Evolutionary conservation across 2,329 filamentous ascomycete genomes (phyloP).

Genomic region (Ophiostoma triangulosporum): DNA sequence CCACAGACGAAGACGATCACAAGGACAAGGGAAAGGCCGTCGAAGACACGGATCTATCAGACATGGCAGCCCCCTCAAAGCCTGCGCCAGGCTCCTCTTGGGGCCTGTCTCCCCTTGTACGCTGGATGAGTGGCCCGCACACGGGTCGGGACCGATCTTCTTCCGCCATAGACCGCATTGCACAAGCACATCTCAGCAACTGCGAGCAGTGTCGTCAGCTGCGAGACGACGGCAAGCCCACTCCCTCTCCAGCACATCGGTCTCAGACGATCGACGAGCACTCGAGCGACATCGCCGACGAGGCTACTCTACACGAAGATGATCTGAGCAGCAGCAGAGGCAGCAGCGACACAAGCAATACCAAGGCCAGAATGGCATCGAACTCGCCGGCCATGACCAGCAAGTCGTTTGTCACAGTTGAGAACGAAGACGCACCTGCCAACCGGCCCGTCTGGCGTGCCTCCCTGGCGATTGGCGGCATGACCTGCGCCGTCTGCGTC

Average conservation of each 20-base stretch:
- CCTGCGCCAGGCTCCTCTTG: conserved; percentile 1
- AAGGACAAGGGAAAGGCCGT: conserved; percentile 6
- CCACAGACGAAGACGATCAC: background rate
- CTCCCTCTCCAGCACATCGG: conserved; percentile 2
- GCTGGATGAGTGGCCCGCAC: conserved; percentile 10
- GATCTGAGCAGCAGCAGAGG: background rate
- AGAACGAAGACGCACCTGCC: conserved; percentile 20
- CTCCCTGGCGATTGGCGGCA: conserved; percentile 50
- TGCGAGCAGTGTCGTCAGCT: conserved; percentile 29
- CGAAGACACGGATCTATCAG: background rate
- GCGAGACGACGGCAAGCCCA: conserved; percentile 1
- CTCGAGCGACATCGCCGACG: background rate
- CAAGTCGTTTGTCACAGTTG: conserved; percentile 22
- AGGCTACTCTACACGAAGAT: background rate
- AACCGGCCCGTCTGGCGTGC: conserved; percentile 31
- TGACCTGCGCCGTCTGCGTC: conserved; percentile 60
- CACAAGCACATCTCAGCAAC: conserved; percentile 27
- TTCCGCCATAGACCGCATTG: conserved; percentile 2
- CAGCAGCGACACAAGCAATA: background rate
- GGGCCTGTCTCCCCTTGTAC: conserved; percentile 10
- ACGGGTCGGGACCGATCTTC: background rate
- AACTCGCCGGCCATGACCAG: conserved; percentile 8
- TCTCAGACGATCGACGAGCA: background rate
- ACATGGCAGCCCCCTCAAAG: background rate
- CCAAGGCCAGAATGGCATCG: background rate